These are phyloP conservation scores for Fraxinus albicans DNA, from an alignment of 305 asterid genomes.

Conservation along the genomic window DNA sequence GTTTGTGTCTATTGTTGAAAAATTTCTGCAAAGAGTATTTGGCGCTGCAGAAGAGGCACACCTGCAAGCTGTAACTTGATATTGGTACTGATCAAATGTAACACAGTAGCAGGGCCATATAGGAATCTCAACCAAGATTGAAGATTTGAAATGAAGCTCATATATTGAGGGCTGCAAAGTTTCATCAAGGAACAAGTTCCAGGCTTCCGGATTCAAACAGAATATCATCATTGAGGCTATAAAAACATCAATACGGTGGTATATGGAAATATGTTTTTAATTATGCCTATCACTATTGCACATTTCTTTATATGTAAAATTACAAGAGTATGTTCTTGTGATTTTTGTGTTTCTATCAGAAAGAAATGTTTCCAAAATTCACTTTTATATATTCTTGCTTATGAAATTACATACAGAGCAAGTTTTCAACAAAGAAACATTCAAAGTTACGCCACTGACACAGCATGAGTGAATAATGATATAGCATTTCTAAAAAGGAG, in stretches of 20 bases:
- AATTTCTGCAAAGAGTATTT: constrained; percentile 51
- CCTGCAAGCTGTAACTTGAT: constrained; percentile 56
- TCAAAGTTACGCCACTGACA: background rate
- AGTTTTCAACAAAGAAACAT: background rate
- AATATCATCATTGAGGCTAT: background rate
- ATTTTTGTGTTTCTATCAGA: background rate
- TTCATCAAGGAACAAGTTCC: background rate
- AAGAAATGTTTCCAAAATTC: background rate
- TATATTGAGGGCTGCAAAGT: constrained; percentile 2
- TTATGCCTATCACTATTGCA: background rate
- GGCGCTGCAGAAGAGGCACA: constrained; percentile 44
- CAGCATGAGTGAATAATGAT: background rate
- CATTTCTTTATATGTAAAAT: background rate
- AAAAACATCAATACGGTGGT: background rate
- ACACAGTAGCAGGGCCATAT: background rate
- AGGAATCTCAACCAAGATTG: background rate
- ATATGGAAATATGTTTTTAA: background rate
- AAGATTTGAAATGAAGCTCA: constrained; percentile 1
- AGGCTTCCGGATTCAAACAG: background rate
- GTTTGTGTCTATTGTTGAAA: constrained; percentile 65
- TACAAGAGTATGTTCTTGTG: background rate
- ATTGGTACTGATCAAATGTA: constrained; percentile 8
- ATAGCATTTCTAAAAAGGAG: constrained; percentile 40
- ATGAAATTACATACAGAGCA: background rate
- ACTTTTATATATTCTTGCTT: background rate